Conservation (phyloP, 108 stramenopile species). For the Pseudonitzschia pungens region DNA sequence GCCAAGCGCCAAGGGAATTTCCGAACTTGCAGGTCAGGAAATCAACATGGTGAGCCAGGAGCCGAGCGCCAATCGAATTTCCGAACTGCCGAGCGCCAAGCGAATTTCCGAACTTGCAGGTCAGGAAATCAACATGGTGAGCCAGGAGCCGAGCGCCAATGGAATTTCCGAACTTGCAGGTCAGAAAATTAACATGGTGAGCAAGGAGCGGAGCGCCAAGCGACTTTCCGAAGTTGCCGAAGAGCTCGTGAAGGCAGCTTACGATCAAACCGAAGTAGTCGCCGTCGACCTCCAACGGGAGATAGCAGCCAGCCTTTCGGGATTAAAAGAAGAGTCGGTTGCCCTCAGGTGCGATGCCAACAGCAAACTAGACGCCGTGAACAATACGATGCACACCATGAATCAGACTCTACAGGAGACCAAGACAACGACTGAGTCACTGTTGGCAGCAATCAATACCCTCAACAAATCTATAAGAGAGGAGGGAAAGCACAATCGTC, state of each 20-base stretch:
- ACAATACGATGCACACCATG: too few relatives aligned
- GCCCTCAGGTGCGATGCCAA: neutral
- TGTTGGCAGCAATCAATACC: conserved; percentile 1
- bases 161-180: too few relatives aligned
- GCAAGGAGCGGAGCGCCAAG: neutral
- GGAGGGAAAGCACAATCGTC: neutral
- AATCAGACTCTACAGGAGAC: neutral
- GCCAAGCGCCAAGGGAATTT: too few relatives aligned
- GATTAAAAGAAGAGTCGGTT: neutral
- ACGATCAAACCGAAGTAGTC: neutral
- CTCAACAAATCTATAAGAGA: neutral
- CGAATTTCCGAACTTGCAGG: too few relatives aligned
- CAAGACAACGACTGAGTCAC: neutral
- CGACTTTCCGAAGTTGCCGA: neutral
- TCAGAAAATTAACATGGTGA: neutral
- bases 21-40: too few relatives aligned
- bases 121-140: too few relatives aligned
- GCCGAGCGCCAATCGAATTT: too few relatives aligned
- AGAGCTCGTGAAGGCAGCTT: conserved; percentile 5
- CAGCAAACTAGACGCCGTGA: neutral
- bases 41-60: too few relatives aligned
- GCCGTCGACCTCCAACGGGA: neutral
- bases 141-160: too few relatives aligned
- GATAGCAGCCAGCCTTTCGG: neutral
- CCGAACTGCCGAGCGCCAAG: too few relatives aligned